Conservation (phyloP, 2,329 filamentous ascomycete genomes). For the Fusarium mangiferae region DNA sequence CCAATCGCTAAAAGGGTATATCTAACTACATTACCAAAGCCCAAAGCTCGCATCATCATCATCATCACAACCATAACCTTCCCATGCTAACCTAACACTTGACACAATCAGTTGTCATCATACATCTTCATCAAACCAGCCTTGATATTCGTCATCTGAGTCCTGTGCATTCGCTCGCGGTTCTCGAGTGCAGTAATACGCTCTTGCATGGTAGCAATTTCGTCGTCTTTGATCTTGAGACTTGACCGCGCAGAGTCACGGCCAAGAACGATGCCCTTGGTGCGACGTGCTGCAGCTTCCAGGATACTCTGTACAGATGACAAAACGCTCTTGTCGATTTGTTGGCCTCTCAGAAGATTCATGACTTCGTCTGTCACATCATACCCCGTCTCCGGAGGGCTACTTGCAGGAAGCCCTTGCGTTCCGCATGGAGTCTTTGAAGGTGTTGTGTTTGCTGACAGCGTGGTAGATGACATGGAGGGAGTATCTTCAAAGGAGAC, state of each 20-base stretch:
- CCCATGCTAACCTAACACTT: background rate
- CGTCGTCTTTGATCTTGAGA: conserved; percentile 69
- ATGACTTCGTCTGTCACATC: conserved; percentile 61
- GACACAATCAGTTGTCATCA: conserved; percentile 44
- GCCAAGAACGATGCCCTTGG: conserved; percentile 70
- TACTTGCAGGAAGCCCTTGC: conserved; percentile 25
- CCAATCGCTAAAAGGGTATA: conserved; percentile 27
- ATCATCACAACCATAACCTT: background rate
- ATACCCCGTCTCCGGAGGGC: conserved; percentile 31
- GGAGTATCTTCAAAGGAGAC: conserved; percentile 46
- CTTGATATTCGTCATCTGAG: conserved; percentile 52
- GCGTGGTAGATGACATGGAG: conserved; percentile 16
- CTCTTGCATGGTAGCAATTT: conserved; percentile 51
- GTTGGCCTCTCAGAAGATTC: conserved; percentile 57
- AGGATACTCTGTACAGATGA: conserved; percentile 57
- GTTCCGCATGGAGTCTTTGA: conserved; percentile 1
- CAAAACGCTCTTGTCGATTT: conserved; percentile 52
- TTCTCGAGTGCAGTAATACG: conserved; percentile 54
- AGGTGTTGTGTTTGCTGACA: conserved; percentile 28
- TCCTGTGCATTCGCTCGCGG: conserved; percentile 45
- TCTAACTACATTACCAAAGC: conserved; percentile 5
- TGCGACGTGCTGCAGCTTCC: conserved; percentile 65
- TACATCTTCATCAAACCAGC: conserved; percentile 51
- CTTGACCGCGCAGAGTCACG: conserved; percentile 73
- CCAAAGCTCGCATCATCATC: background rate